phyloP scores from a whole-genome alignment of 352 stramenopile species.

The Phytopythium aichiense region DNA sequence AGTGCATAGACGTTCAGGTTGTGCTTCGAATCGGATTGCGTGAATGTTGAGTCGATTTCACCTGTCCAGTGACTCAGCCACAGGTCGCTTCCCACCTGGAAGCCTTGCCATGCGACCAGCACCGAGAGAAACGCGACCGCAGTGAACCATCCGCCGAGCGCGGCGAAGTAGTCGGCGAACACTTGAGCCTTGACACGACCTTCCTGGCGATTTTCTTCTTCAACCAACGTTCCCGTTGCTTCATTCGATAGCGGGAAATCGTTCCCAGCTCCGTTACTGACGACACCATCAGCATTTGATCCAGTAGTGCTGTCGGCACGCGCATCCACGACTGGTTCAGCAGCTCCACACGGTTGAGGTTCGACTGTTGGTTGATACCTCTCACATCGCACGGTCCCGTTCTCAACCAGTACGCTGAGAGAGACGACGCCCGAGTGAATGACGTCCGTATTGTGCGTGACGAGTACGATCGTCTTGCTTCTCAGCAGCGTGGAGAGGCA shows the following conservation, averaged over 20 bases:
- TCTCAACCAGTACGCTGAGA: not conserved
- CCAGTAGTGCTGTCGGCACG: not conserved
- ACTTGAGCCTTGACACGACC: conserved; percentile 21
- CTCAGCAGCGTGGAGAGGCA: conserved; percentile 3
- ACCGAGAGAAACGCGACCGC: conserved; percentile 6
- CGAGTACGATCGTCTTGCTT: conserved; percentile 6
- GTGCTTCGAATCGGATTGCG: conserved; percentile 1
- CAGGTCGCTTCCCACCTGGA: conserved; percentile 16
- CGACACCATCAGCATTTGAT: not conserved
- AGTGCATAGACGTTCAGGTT: conserved; percentile 24
- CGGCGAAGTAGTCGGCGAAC: conserved; percentile 22
- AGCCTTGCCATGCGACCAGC: conserved; percentile 12
- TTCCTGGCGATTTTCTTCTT: conserved; percentile 18
- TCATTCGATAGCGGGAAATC: not conserved
- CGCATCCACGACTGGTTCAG: not conserved
- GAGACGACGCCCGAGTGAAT: not conserved
- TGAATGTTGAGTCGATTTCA: not conserved
- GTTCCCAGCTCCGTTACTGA: not conserved
- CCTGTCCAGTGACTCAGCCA: conserved; percentile 24
- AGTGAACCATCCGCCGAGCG: conserved; percentile 19
- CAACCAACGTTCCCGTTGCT: conserved; percentile 4
- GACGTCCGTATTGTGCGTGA: conserved; percentile 4
- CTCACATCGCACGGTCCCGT: not conserved
- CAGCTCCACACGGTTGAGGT: not conserved
- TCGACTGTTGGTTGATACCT: not conserved